These are phyloP conservation scores for Penicillium sp. DNA, from an alignment of 2,329 filamentous ascomycete species.

Conservation along the genomic window DNA sequence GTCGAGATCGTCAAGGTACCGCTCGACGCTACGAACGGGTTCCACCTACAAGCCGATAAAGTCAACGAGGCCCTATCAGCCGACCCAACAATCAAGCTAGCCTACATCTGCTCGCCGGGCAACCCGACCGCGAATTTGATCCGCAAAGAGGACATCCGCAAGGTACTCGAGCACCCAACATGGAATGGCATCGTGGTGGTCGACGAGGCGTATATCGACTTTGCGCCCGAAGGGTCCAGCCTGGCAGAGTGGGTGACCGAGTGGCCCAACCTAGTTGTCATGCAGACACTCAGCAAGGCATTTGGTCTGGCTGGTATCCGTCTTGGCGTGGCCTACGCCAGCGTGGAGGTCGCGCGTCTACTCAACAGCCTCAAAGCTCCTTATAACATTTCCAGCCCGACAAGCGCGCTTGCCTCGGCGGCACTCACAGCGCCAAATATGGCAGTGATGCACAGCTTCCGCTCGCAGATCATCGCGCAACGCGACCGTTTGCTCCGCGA, in stretches of 20 bases:
- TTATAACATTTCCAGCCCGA: slow-evolving; percentile 91
- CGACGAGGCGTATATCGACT: slow-evolving; percentile 97
- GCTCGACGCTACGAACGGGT: slow-evolving; percentile 67
- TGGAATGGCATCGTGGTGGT: slow-evolving; percentile 95
- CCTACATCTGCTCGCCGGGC: slow-evolving; percentile 90
- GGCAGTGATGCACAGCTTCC: slow-evolving; percentile 68
- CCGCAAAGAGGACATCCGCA: slow-evolving; percentile 68
- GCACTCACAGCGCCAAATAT: slow-evolving; percentile 69
- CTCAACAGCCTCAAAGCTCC: slow-evolving; percentile 93
- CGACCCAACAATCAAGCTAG: slow-evolving; percentile 71
- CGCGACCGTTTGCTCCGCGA: slow-evolving; percentile 71
- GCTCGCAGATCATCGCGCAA: slow-evolving; percentile 68
- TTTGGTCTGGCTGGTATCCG: slow-evolving; percentile 94
- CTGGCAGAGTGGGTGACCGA: slow-evolving; percentile 88
- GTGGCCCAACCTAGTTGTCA: slow-evolving; percentile 92
- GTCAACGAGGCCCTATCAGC: slow-evolving; percentile 65
- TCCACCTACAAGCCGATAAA: slow-evolving; percentile 68
- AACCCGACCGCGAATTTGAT: slow-evolving; percentile 87
- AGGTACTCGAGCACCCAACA: slow-evolving; percentile 75
- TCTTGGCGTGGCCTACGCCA: slow-evolving; percentile 79
- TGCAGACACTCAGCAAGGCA: slow-evolving; percentile 98
- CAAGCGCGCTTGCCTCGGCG: slow-evolving; percentile 72
- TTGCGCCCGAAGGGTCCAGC: slow-evolving; percentile 73
- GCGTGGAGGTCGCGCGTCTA: slow-evolving; percentile 68
- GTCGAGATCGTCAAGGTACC: slow-evolving; percentile 83